These are phyloP conservation scores for Scutellaria barbata DNA, from an alignment of 257 asterid species.

Conservation along the genomic window DNA sequence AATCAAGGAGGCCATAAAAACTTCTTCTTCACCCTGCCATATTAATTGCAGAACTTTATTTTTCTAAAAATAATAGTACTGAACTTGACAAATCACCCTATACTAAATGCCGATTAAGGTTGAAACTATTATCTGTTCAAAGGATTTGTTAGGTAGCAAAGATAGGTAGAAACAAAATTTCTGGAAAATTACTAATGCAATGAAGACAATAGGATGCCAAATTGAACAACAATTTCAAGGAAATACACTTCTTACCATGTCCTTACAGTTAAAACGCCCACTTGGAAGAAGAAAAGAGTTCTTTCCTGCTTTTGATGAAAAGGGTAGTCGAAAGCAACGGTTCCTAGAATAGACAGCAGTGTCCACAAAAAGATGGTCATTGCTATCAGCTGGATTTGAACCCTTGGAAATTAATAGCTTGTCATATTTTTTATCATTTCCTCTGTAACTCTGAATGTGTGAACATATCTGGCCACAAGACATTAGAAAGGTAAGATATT, in stretches of 20 bases:
- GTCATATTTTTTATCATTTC: constrained; percentile 58
- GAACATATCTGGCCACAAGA: constrained; percentile 70
- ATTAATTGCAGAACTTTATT: constrained; percentile 20
- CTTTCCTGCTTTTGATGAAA: constrained; percentile 97
- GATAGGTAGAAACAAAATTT: constrained; percentile 6
- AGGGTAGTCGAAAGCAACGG: constrained; percentile 90
- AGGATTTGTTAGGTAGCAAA: constrained; percentile 8
- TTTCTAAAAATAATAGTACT: not conserved
- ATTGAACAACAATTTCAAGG: constrained; percentile 17
- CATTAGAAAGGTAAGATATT: constrained; percentile 21
- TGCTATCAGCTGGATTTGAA: constrained; percentile 53
- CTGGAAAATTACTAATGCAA: constrained; percentile 15
- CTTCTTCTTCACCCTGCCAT: constrained; percentile 75
- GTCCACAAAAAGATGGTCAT: constrained; percentile 73
- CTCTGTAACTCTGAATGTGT: constrained; percentile 63
- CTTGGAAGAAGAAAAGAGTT: constrained; percentile 77
- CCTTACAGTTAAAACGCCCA: constrained; percentile 90
- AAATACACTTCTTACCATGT: constrained; percentile 61
- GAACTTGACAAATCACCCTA: constrained; percentile 16
- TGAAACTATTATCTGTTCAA: not conserved
- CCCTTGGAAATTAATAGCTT: constrained; percentile 72
- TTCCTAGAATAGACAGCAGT: constrained; percentile 95
- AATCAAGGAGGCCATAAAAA: constrained; percentile 88
- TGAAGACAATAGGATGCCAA: constrained; percentile 1
- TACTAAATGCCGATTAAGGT: not conserved